These are phyloP conservation scores for Termitomyces sp. DNA, from an alignment of 768 basidiomycete species.

Conservation along the genomic window DNA sequence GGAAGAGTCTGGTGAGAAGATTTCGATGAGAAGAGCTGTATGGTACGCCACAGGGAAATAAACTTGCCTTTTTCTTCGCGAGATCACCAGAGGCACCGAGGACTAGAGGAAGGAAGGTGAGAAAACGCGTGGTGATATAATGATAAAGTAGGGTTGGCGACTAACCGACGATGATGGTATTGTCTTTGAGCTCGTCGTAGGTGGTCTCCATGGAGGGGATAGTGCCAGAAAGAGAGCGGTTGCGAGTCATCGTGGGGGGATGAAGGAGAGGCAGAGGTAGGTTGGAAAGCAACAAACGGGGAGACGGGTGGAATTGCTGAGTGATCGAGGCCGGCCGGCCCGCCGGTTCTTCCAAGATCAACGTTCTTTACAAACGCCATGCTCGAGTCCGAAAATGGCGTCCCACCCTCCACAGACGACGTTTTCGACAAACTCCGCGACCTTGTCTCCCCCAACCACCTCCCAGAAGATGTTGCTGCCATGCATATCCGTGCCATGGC, in stretches of 20 bases:
- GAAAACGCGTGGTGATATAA: conserved; percentile 2
- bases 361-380: conserved; percentile 13
- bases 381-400: conserved; percentile 21
- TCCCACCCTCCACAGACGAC: conserved; percentile 37
- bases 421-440: conserved; percentile 60
- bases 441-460: conserved; percentile 45
- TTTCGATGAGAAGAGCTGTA: conserved; percentile 7
- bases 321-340: conserved; percentile 11
- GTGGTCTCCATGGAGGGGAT: conserved; percentile 86
- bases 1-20: conserved; percentile 72
- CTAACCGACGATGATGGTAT: conserved; percentile 86
- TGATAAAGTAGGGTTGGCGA: conserved; percentile 15
- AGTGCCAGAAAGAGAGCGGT: conserved; percentile 66
- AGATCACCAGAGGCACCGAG: conserved; percentile 96
- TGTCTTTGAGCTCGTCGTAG: conserved; percentile 72
- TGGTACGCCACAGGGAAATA: not conserved
- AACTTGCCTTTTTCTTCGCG: conserved; percentile 91
- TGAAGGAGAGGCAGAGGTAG: conserved; percentile 5
- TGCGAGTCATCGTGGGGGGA: conserved; percentile 32
- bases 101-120: conserved; percentile 40
- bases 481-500: conserved; percentile 66
- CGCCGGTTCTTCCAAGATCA: conserved; percentile 1
- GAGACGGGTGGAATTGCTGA: conserved; percentile 13
- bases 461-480: conserved; percentile 40
- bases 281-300: conserved; percentile 7